phyloP scores from a whole-genome alignment of 1,139 yeast species.

The Wickerhamiella infanticola region DNA sequence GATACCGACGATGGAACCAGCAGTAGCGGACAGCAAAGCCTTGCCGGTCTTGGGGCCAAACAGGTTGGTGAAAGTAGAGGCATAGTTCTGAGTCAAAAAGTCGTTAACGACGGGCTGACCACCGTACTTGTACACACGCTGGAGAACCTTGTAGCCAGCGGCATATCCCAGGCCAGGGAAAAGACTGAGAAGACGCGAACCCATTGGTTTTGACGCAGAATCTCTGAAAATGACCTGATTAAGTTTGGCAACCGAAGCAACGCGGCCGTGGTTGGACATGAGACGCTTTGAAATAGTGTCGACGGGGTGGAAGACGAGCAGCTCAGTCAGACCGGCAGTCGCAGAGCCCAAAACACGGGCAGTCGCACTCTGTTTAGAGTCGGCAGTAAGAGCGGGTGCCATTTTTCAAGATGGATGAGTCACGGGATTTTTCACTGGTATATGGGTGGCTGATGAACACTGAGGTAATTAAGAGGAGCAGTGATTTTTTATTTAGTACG shows the following conservation, averaged over 20 bases:
- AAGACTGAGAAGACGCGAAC: conserved; percentile 59
- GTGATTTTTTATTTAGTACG: too few relatives aligned
- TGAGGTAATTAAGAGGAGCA: too few relatives aligned
- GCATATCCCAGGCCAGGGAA: conserved; percentile 99
- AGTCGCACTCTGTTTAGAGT: conserved; percentile 73
- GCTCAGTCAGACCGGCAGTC: conserved; percentile 91
- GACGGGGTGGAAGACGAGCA: conserved; percentile 95
- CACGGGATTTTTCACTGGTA: neutral
- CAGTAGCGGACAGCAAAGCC: conserved; percentile 90
- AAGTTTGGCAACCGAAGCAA: conserved; percentile 47
- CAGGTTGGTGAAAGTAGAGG: conserved; percentile 47
- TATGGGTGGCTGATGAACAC: too few relatives aligned
- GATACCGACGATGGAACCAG: conserved; percentile 93
- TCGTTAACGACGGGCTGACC: conserved; percentile 99
- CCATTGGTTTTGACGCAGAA: conserved; percentile 56
- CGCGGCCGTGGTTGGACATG: conserved; percentile 82
- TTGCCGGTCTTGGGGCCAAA: conserved; percentile 95
- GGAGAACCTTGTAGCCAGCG: conserved; percentile 90
- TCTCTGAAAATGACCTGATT: conserved; percentile 79
- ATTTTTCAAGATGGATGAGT: conserved; percentile 1
- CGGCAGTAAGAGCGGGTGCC: conserved; percentile 25
- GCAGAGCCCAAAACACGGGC: conserved; percentile 96
- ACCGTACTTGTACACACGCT: conserved; percentile 96
- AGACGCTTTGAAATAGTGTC: conserved; percentile 96
- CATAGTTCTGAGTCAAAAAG: conserved; percentile 63